phyloP scores from a whole-genome alignment of 2,329 filamentous ascomycete species.

The Nemania sp. region DNA sequence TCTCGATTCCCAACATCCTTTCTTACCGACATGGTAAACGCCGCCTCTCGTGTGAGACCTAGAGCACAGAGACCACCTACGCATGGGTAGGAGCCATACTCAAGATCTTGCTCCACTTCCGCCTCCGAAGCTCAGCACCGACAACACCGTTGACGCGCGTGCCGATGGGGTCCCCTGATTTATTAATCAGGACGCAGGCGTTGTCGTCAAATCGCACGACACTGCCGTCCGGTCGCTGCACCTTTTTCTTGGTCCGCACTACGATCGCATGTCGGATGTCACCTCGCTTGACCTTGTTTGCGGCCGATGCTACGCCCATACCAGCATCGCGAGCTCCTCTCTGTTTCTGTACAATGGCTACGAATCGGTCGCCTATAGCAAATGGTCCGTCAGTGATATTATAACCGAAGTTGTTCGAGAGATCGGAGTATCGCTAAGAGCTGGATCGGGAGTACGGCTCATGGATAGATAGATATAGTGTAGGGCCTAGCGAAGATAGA shows the following conservation, averaged over 20 bases:
- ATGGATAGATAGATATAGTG: background rate
- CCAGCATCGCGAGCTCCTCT: constrained; percentile 80
- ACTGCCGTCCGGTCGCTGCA: constrained; percentile 87
- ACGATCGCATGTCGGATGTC: constrained; percentile 97
- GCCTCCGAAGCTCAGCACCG: constrained; percentile 86
- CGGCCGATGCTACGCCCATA: constrained; percentile 77
- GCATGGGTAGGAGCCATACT: constrained; percentile 85
- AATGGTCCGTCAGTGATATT: constrained; percentile 14
- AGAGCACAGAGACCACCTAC: constrained; percentile 48
- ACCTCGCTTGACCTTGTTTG: constrained; percentile 94
- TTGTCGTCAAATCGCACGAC: constrained; percentile 97
- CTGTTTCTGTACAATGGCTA: constrained; percentile 98
- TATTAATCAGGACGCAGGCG: constrained; percentile 96
- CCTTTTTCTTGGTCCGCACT: constrained; percentile 89
- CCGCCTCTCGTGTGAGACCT: background rate
- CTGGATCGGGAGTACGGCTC: background rate
- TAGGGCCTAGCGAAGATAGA: background rate
- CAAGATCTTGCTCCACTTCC: constrained; percentile 98
- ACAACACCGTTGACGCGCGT: constrained; percentile 93
- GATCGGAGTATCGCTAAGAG: background rate
- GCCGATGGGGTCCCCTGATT: constrained; percentile 94
- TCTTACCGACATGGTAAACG: background rate
- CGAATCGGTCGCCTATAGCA: constrained; percentile 88
- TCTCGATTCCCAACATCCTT: background rate
- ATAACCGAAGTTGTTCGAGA: background rate